These are phyloP conservation scores for Paecilomyces niveus DNA, from an alignment of 2,329 filamentous ascomycete genomes.

Conservation along the genomic window DNA sequence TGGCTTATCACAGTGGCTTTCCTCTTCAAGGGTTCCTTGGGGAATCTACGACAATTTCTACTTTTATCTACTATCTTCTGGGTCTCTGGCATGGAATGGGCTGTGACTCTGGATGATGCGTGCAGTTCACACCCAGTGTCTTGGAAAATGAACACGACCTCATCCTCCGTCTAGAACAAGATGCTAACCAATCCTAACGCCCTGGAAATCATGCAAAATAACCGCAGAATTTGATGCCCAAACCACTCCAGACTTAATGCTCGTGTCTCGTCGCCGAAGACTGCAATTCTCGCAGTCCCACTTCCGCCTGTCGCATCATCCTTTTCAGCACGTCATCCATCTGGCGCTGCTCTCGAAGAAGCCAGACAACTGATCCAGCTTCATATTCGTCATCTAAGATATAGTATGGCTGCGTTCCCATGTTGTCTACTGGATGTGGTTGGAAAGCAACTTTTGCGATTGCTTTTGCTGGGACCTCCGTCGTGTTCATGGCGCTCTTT, in stretches of 20 bases:
- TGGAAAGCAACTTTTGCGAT: conserved; percentile 30
- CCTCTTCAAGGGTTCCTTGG: not conserved
- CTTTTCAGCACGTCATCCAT: conserved; percentile 22
- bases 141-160: not conserved
- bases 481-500: conserved; percentile 27
- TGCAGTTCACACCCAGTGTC: not conserved
- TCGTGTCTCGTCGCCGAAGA: not conserved
- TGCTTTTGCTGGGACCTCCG: conserved; percentile 26
- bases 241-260: not conserved
- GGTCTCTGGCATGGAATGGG: not conserved
- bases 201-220: not conserved
- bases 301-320: conserved; percentile 23
- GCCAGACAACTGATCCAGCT: conserved; percentile 26
- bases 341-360: conserved; percentile 18
- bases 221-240: not conserved
- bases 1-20: not conserved
- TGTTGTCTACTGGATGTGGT: conserved; percentile 19
- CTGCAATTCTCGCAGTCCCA: conserved; percentile 1
- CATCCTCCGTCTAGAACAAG: not conserved
- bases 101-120: not conserved
- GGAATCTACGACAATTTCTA: not conserved
- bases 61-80: not conserved
- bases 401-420: conserved; percentile 25
- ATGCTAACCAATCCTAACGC: not conserved
- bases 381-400: conserved; percentile 28